phyloP scores from a whole-genome alignment of 2,329 filamentous ascomycete genomes.

The Penicillium sp. region DNA sequence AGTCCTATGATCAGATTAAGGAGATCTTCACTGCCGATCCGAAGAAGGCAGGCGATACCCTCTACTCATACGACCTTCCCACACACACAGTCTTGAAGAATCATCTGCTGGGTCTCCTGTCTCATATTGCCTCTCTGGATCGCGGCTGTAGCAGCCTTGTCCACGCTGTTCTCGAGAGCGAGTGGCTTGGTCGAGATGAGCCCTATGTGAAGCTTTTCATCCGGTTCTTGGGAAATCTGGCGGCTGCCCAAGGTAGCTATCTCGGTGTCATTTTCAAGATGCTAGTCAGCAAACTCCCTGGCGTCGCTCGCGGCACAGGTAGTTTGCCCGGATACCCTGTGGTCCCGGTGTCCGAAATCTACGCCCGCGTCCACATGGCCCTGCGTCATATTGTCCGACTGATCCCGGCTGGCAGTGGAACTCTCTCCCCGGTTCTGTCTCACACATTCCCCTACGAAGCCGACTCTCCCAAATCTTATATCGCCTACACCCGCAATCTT shows the following conservation, averaged over 20 bases:
- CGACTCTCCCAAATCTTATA: slow-evolving; percentile 76
- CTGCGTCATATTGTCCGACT: slow-evolving; percentile 77
- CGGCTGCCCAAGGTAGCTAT: slow-evolving; percentile 81
- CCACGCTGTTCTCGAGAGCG: slow-evolving; percentile 59
- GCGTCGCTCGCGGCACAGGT: slow-evolving; percentile 58
- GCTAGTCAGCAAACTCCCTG: slow-evolving; percentile 77
- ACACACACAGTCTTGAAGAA: slow-evolving; percentile 58
- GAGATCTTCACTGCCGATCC: slow-evolving; percentile 56
- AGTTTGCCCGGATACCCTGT: slow-evolving; percentile 58
- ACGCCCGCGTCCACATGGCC: slow-evolving; percentile 73
- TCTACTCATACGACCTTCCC: slow-evolving; percentile 50
- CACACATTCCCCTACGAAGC: slow-evolving; percentile 75
- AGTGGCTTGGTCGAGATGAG: slow-evolving; percentile 66
- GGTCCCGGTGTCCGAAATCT: slow-evolving; percentile 67
- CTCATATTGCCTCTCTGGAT: slow-evolving; percentile 60
- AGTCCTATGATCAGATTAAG: slow-evolving; percentile 60
- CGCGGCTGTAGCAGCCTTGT: slow-evolving; percentile 62
- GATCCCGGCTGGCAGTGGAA: slow-evolving; percentile 75
- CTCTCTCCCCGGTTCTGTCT: slow-evolving; percentile 68
- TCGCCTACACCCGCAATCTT: slow-evolving; percentile 86
- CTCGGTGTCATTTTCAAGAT: slow-evolving; percentile 74
- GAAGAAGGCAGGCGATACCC: slow-evolving; percentile 43
- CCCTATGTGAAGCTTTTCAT: slow-evolving; percentile 61
- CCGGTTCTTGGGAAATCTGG: slow-evolving; percentile 64
- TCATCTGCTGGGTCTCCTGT: slow-evolving; percentile 62